Evolutionary conservation across 2,329 filamentous ascomycete species (phyloP).

Genomic region (Verticillium nonalfalfae): DNA sequence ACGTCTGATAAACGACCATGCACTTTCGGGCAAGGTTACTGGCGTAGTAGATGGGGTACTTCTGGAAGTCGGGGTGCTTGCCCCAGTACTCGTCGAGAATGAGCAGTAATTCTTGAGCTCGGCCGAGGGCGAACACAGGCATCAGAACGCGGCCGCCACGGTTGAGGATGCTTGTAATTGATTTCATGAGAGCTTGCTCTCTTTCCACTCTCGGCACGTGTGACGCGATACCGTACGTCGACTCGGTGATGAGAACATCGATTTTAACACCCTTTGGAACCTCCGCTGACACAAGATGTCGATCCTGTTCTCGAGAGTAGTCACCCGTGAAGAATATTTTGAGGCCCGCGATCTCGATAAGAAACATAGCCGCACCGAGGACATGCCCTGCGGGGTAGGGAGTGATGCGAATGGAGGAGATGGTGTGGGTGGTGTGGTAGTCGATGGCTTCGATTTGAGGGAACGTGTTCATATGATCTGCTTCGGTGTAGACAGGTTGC

Average conservation of each 20-base stretch:
- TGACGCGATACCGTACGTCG: conserved; percentile 92
- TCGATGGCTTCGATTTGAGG: conserved; percentile 95
- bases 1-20: conserved; percentile 98
- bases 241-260: conserved; percentile 95
- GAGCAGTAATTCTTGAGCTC: conserved; percentile 87
- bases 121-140: conserved; percentile 89
- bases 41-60: conserved; percentile 94
- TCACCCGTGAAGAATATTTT: conserved; percentile 98
- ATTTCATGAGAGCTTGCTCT: conserved; percentile 91
- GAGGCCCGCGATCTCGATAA: conserved; percentile 92
- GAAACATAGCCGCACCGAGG: conserved; percentile 96
- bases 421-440: conserved; percentile 96
- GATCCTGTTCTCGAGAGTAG: conserved; percentile 91
- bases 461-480: conserved; percentile 90
- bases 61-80: conserved; percentile 81
- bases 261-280: conserved; percentile 86
- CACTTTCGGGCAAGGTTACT: conserved; percentile 92
- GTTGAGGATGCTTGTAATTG: conserved; percentile 85
- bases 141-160: conserved; percentile 88
- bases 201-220: conserved; percentile 87
- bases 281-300: conserved; percentile 89
- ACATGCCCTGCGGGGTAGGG: conserved; percentile 97
- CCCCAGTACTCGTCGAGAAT: conserved; percentile 98
- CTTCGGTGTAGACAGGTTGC: conserved; percentile 86
- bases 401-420: conserved; percentile 93